Evolutionary conservation across 345 rosid genomes (phyloP), one percentile per base, ranked within the genome.

Genomic region (Salix arbutifolia): DNA sequence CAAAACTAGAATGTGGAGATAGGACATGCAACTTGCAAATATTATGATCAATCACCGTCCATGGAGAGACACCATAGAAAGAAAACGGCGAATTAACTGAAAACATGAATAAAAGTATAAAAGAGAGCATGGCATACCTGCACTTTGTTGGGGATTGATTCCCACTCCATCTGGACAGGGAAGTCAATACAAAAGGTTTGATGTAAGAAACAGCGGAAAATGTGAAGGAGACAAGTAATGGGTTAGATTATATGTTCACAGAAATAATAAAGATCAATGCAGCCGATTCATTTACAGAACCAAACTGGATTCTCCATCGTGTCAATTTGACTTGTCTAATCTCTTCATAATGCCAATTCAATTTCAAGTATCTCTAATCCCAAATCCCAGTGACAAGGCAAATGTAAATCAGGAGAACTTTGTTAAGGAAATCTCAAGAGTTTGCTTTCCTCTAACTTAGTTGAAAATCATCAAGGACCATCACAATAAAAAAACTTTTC

Each of bases 111-210:
- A 23, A 71, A 33, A 67, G 60, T 28, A n/a, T 37, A 33, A 17
- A 69, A 5, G 40, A 42, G 13, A 50, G 50, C 14, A 30, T n/a
- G 19, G n/a, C 81, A 72, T 77, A 96, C 99, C 98, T 77, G 99
- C 97, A 79, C 97, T 93, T 82, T 96, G 99, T 77, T 96, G 98
- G 52, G 98, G 99, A 86, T 92, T 93, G 83, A 96, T 93, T 78
- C 98, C 99, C 2, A 96, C 92, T 7, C 99, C 99, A 89, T 93
- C 99, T 96, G 92, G 74, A 87, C n/a, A 42, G 33, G 28, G 19
- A 77, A 76, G 48, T 65, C 40, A 71, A 74, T 60, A 76, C 19
- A 67, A 65, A 52, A 46, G 35, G 50, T 42, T 44, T 48, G 30
- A 67, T 66, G 14, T 31, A 31, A 76, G 76, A 17, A 44, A 44